phyloP scores from a whole-genome alignment of 768 basidiomycete species.

The Termitomyces sp. region DNA sequence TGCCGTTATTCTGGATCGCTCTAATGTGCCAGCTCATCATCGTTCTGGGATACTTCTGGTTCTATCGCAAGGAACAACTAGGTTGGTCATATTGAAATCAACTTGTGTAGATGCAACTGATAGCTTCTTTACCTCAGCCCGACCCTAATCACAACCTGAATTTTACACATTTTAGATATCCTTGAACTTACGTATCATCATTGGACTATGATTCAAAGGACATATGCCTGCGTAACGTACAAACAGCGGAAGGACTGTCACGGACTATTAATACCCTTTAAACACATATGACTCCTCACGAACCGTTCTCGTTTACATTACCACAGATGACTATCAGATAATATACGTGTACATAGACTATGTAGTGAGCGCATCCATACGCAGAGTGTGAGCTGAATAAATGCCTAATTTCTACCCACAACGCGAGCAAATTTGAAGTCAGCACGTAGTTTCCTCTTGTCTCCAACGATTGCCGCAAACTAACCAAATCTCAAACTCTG shows the following conservation, averaged over 20 bases:
- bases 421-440: neutral
- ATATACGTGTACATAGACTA: neutral
- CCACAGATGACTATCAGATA: neutral
- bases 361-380: neutral
- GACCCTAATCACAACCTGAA: constrained; percentile 28
- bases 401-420: neutral
- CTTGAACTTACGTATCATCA: constrained; percentile 3
- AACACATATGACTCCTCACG: neutral
- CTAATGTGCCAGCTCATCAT: constrained; percentile 77
- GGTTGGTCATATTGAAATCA: constrained; percentile 41
- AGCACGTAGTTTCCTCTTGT: neutral
- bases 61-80: constrained; percentile 94
- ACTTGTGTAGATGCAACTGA: neutral
- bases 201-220: constrained; percentile 6
- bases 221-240: neutral
- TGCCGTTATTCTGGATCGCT: constrained; percentile 87
- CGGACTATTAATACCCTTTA: too few relatives aligned
- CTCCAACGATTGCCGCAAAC: neutral
- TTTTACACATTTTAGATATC: constrained; percentile 10
- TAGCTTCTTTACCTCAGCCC: constrained; percentile 22
- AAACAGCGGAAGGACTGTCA: neutral
- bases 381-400: neutral
- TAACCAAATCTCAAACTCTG: neutral
- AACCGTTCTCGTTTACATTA: neutral
- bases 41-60: constrained; percentile 92